Evolutionary conservation across 805 yeast genomes (phyloP).

Genomic region (Candida golubevii): DNA sequence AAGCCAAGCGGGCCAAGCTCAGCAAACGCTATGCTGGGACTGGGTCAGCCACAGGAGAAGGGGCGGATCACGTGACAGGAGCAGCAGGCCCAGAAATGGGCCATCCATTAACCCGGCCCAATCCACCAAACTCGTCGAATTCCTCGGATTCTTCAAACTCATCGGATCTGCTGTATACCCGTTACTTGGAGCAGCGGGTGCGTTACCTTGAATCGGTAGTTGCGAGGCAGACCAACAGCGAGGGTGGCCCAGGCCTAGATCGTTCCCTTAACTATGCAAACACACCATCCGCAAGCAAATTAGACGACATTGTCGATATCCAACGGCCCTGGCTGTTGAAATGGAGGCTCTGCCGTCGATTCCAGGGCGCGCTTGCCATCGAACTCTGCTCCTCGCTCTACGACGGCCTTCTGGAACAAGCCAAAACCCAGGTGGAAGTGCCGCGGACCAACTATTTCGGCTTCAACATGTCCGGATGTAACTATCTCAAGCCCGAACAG

Average conservation of each 20-base stretch:
- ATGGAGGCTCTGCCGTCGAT: constrained; percentile 46
- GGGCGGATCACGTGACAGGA: too few species aligned
- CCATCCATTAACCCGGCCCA: too few species aligned
- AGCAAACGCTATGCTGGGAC: too few species aligned
- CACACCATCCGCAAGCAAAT: not conserved
- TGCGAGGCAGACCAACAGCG: not conserved
- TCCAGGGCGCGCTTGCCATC: constrained; percentile 37
- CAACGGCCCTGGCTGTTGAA: constrained; percentile 28
- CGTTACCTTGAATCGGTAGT: constrained; percentile 32
- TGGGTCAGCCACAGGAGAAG: too few species aligned
- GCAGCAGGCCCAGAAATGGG: too few species aligned
- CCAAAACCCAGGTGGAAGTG: constrained; percentile 31
- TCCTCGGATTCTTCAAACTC: too few species aligned
- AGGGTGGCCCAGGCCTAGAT: not conserved
- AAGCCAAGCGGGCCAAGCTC: too few species aligned
- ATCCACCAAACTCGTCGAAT: not conserved
- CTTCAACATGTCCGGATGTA: constrained; percentile 62
- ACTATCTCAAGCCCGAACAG: constrained; percentile 36
- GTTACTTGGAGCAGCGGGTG: constrained; percentile 36
- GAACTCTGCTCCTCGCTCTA: constrained; percentile 33
- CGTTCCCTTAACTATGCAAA: not conserved
- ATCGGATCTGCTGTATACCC: constrained; percentile 2
- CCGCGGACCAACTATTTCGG: constrained; percentile 61
- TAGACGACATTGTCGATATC: constrained; percentile 17
- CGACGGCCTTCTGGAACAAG: constrained; percentile 30